Evolutionary conservation across 495 filamentous ascomycete genomes (phyloP).

Genomic region (Xylaria acuta): DNA sequence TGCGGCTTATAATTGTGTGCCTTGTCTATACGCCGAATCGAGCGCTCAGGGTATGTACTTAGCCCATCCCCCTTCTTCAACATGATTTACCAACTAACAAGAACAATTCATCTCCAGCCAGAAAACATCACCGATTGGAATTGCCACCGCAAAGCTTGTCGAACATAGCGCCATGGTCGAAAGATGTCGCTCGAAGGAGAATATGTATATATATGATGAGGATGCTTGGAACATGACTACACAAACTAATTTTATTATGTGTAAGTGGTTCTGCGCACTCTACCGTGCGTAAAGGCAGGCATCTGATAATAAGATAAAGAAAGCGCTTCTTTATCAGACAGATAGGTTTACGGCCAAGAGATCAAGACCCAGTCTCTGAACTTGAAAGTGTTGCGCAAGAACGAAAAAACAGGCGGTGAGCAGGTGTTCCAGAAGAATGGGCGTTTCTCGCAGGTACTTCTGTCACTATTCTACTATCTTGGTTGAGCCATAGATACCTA

Average conservation of each 20-base stretch:
- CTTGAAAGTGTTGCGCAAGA: not conserved
- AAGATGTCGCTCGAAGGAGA: not conserved
- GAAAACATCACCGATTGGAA: not conserved
- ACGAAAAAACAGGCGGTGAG: slow-evolving; percentile 3
- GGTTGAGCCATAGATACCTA: not conserved
- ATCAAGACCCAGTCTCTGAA: not conserved
- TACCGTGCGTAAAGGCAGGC: not conserved
- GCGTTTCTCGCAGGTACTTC: not conserved
- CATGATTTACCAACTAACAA: not conserved
- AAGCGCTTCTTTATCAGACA: not conserved
- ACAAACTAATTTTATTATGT: not conserved
- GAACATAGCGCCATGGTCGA: not conserved
- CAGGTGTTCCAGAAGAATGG: not conserved
- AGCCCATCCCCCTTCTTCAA: not conserved
- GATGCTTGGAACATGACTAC: not conserved
- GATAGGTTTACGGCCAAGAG: not conserved
- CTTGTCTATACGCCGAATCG: not conserved
- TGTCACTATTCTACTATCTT: not conserved
- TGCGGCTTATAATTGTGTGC: not conserved
- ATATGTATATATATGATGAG: not conserved
- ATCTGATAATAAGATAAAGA: not conserved
- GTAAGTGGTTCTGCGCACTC: not conserved
- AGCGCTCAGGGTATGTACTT: not conserved
- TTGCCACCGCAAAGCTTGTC: not conserved
- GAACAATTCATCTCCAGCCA: not conserved